A percentile compares a stretch with the other conserved stretches of the same genome.
Evolutionary conservation across 75 land plant species (phyloP).

Genomic region (Adiantum capillusveneris): DNA sequence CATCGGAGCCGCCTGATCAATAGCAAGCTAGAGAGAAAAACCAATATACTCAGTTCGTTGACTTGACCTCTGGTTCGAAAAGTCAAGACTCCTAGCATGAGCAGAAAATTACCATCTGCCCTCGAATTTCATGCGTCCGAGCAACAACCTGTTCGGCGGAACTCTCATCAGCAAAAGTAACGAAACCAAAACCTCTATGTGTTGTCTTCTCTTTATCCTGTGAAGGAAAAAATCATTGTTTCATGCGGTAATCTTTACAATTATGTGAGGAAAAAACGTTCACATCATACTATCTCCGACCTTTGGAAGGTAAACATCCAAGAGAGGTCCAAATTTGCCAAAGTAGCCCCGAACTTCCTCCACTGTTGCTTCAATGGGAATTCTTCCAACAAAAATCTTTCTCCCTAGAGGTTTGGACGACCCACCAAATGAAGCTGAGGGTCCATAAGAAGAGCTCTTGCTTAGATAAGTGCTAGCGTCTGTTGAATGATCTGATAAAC

Average conservation of each 20-base stretch:
- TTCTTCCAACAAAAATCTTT: slow-evolving; percentile 94
- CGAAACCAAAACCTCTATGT: slow-evolving; percentile 98
- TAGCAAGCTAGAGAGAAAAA: slow-evolving; percentile 4
- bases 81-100: too few species aligned
- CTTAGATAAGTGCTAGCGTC: neutral
- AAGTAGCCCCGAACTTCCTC: slow-evolving; percentile 87
- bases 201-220: slow-evolving; percentile 92
- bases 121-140: slow-evolving; percentile 82
- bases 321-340: slow-evolving; percentile 81
- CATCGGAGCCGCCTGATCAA: slow-evolving; percentile 14
- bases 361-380: slow-evolving; percentile 86
- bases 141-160: slow-evolving; percentile 88
- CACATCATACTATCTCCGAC: too few species aligned
- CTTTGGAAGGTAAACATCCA: slow-evolving; percentile 98
- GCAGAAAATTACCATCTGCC: slow-evolving; percentile 95
- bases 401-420: slow-evolving; percentile 48
- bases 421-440: slow-evolving; percentile 6
- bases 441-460: neutral
- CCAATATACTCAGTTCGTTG: too few species aligned
- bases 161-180: slow-evolving; percentile 96
- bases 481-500: neutral
- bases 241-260: too few species aligned
- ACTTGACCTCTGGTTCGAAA: too few species aligned
- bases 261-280: too few species aligned
- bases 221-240: slow-evolving; percentile 4